Evolutionary conservation across 2,329 filamentous ascomycete species (phyloP), one percentile per base, ranked within the genome.

Genomic region (Cytospora paraplurivora): DNA sequence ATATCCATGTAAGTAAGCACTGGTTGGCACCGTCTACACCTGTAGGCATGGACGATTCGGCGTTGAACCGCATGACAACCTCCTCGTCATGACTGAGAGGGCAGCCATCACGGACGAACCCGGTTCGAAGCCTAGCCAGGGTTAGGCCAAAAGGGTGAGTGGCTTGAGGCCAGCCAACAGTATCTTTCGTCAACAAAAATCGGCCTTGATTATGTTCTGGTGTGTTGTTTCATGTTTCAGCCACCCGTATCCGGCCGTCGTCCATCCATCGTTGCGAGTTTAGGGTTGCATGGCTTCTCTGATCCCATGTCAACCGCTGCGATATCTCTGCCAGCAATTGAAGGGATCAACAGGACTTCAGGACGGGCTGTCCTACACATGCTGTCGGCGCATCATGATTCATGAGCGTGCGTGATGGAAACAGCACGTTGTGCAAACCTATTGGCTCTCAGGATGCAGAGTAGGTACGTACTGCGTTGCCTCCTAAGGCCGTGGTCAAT

Each of bases 141-240:
- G 51, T 44, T 6, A 47, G 15, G 41, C 19, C 8, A 2, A 13
- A 15, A 52, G 38, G 34, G 41, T 35, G 52, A 59, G 56, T n/a
- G 34, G 5, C 33, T 35, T 32, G 52, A 35, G 35, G 4, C 34
- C 19, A 8, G 47, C 56, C 41, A 52, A 33, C 47, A 27, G 27
- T 27, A 27, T 27, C 27, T 2, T 52, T 59, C 47, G 38, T 59
- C 32, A 17, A 38, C 50, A 32, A 34, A 38, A 38, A 37, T 33
- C 41, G 19, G 47, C 47, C 47, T 32, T 52, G 21, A 44, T 32
- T 19, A n/a, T 49, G 19, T 32, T 15, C n/a, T 59, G 58, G 58
- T 41, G 52, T 37, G 13, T 51, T 64, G 62, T 64, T 64, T 64
- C 62, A 64, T 62, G 62, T 64, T 64, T 64, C 62, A 61, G 62